Base-by-base conservation (phyloP, 2,329 filamentous ascomycete species). In the Curvularia sp. region DNA sequence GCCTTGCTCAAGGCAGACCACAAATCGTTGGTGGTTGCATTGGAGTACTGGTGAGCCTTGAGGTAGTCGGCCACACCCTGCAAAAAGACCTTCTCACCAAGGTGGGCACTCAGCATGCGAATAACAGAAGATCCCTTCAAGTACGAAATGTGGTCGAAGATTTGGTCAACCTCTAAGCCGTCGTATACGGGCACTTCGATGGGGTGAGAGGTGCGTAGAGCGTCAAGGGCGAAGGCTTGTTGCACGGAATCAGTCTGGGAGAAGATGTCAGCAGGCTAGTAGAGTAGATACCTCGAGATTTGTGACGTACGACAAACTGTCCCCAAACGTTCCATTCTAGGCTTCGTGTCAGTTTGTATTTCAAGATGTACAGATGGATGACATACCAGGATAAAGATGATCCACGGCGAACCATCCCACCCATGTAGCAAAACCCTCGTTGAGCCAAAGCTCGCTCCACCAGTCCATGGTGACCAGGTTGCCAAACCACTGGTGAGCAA, bases 401-500 rank as follows among this genome's bases (percentile, higher is more conserved):
- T 98, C 92, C 57, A 93, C 87, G 9, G 93, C 93, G 60, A 93
- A 85, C 94, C 94, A 99, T 51, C 94, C 95, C 42, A 97, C 94
- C 94, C 94, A 98, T 3, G 95, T 99, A 41, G 95, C 95, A 74
- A 99, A 99, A 12, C 93, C 93, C 79, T 98, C 94, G 72, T 96
- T 96, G 51, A 96, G 84, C 93, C 93, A 97, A 61, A 81, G 79
- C 74, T 96, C 91, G 74, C 89, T 92, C 92, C 91, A 95, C 92
- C 93, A 97, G 77, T 96, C 92, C 93, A 97, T 97, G 5, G 93
- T 97, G 42, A 96, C 93, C 10, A 97, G 85, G 76, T 97, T 96
- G 36, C 93, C 93, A 69, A 97, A 97, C 93, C 93, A 97, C 80
- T 96, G 93, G 74, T 97, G 93, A 55, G 93, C 95, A 61, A 99